Evolutionary conservation across 345 rosid genomes (phyloP).

Genomic region (Theobroma cacao): DNA sequence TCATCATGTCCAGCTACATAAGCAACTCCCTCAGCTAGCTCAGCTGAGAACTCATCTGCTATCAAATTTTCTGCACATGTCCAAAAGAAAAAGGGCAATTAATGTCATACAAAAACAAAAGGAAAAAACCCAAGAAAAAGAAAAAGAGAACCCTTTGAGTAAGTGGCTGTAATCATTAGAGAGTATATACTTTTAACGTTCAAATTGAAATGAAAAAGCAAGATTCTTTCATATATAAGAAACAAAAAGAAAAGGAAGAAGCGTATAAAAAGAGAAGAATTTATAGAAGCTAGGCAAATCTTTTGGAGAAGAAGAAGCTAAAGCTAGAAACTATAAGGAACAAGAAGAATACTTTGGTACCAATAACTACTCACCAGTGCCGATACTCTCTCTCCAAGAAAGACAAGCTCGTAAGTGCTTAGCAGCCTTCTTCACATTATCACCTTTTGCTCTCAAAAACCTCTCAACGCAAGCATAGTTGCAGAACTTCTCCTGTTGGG

Average conservation of each 20-base stretch:
- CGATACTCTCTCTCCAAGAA: slow-evolving; percentile 80
- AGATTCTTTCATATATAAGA: slow-evolving; percentile 22
- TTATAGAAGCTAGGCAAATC: background rate
- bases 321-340: background rate
- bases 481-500: slow-evolving; percentile 90
- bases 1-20: slow-evolving; percentile 88
- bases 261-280: slow-evolving; percentile 17
- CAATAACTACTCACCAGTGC: slow-evolving; percentile 42
- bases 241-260: slow-evolving; percentile 27
- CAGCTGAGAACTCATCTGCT: slow-evolving; percentile 92
- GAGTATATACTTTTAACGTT: slow-evolving; percentile 32
- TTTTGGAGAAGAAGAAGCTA: background rate
- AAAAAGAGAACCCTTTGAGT: slow-evolving; percentile 1
- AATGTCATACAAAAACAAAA: background rate
- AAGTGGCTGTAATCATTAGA: slow-evolving; percentile 32
- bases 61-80: slow-evolving; percentile 53
- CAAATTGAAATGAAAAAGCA: slow-evolving; percentile 32
- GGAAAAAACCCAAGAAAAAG: background rate
- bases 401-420: slow-evolving; percentile 79
- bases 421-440: slow-evolving; percentile 77
- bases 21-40: slow-evolving; percentile 78
- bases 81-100: background rate
- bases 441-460: slow-evolving; percentile 75
- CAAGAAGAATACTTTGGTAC: background rate
- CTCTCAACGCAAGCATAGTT: slow-evolving; percentile 72